Conservation (phyloP, 106 monocot genomes). For the Narthecium ossifragum region DNA sequence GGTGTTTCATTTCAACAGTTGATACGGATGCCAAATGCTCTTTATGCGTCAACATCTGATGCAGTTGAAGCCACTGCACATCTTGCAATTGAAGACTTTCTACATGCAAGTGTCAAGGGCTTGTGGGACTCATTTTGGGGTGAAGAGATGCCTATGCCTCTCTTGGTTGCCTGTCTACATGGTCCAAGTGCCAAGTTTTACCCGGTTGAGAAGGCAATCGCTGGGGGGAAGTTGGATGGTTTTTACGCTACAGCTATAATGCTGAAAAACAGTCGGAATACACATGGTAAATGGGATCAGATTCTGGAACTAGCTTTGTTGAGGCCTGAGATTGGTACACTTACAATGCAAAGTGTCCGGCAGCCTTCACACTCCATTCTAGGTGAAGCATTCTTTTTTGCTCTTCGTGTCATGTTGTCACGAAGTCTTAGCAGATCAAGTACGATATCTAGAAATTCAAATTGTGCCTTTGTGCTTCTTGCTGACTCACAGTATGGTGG, state of each 20-base stretch:
- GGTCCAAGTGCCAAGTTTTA: slow-evolving; percentile 83
- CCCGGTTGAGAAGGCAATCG: slow-evolving; percentile 93
- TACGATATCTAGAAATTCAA: slow-evolving; percentile 47
- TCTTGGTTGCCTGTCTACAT: slow-evolving; percentile 86
- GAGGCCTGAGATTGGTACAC: slow-evolving; percentile 75
- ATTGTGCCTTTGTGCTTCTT: slow-evolving; percentile 75
- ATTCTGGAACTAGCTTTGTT: slow-evolving; percentile 78
- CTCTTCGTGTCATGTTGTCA: slow-evolving; percentile 68
- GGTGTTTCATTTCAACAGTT: slow-evolving; percentile 77
- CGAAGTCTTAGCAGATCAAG: slow-evolving; percentile 74
- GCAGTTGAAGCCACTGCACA: slow-evolving; percentile 80
- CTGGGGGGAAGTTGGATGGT: slow-evolving; percentile 71
- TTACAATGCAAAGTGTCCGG: slow-evolving; percentile 31
- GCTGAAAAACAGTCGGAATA: slow-evolving; percentile 40
- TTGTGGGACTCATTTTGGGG: slow-evolving; percentile 96
- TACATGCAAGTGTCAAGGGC: slow-evolving; percentile 87
- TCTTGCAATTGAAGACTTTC: slow-evolving; percentile 94
- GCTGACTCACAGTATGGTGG: slow-evolving; percentile 88
- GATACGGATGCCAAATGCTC: slow-evolving; percentile 94
- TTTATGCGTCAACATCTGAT: slow-evolving; percentile 81
- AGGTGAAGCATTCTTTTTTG: slow-evolving; percentile 93
- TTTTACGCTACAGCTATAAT: slow-evolving; percentile 82
- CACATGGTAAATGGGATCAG: slow-evolving; percentile 87
- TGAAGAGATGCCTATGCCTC: slow-evolving; percentile 59
- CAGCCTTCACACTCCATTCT: slow-evolving; percentile 54